A percentile compares a stretch with the other conserved stretches of the same genome.
Evolutionary conservation across 805 yeast species (phyloP).

Genomic region (Candida easanensis): DNA sequence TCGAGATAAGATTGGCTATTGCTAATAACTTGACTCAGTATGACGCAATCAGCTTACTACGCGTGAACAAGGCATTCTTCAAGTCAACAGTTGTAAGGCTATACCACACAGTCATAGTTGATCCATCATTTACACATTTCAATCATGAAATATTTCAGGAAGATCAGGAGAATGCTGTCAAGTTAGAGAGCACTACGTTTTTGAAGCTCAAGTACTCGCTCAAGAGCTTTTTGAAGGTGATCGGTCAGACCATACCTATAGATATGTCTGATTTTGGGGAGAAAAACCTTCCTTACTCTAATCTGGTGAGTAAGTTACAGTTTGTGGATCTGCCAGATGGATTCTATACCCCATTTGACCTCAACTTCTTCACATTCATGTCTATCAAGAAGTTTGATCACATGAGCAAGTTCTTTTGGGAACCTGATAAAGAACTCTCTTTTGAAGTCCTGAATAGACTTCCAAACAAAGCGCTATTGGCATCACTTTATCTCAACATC

Average conservation of each 20-base stretch:
- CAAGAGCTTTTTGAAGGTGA: slow-evolving; percentile 32
- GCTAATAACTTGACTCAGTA: slow-evolving; percentile 37
- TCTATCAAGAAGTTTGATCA: slow-evolving; percentile 30
- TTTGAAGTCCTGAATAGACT: slow-evolving; percentile 30
- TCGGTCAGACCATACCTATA: slow-evolving; percentile 10
- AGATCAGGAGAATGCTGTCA: slow-evolving; percentile 19
- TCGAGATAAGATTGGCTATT: slow-evolving; percentile 34
- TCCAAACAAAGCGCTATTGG: slow-evolving; percentile 30
- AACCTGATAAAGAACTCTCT: slow-evolving; percentile 35
- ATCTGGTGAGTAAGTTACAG: slow-evolving; percentile 29
- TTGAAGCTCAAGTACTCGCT: slow-evolving; percentile 40
- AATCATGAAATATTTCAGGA: slow-evolving; percentile 32
- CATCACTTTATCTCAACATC: slow-evolving; percentile 31
- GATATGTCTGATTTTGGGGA: not conserved
- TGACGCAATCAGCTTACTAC: slow-evolving; percentile 35
- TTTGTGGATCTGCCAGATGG: slow-evolving; percentile 42
- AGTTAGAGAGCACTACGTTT: slow-evolving; percentile 22
- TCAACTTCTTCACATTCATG: slow-evolving; percentile 26
- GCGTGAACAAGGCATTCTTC: slow-evolving; percentile 31
- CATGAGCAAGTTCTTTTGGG: slow-evolving; percentile 29
- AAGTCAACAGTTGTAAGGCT: slow-evolving; percentile 33
- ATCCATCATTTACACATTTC: slow-evolving; percentile 38
- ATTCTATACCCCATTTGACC: slow-evolving; percentile 34
- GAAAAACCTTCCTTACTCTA: slow-evolving; percentile 9
- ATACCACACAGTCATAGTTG: slow-evolving; percentile 29